Percentiles rank a stretch among this genome's conserved stretches.
phyloP scores from a whole-genome alignment of 2,329 filamentous ascomycete species.

The Colletotrichum cordylinicola region DNA sequence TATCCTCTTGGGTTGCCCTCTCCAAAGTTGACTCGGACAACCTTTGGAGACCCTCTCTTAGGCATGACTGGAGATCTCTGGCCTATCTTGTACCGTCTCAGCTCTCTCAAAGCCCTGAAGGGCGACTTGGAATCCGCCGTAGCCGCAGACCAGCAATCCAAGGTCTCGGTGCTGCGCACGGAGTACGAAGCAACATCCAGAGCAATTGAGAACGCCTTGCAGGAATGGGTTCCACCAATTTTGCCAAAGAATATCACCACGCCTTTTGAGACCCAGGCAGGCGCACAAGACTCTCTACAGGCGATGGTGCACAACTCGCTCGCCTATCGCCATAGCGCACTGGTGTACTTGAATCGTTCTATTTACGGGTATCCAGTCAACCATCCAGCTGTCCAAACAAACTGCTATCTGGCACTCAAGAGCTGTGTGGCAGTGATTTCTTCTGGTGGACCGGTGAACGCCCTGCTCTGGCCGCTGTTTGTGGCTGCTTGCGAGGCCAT shows the following conservation, averaged over 20 bases:
- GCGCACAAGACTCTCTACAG: slow-evolving; percentile 49
- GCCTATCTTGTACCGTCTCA: slow-evolving; percentile 67
- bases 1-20: slow-evolving; percentile 35
- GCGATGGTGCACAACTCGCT: slow-evolving; percentile 63
- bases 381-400: slow-evolving; percentile 57
- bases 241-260: slow-evolving; percentile 39
- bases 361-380: slow-evolving; percentile 52
- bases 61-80: slow-evolving; percentile 67
- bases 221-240: slow-evolving; percentile 60
- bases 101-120: slow-evolving; percentile 58
- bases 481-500: slow-evolving; percentile 66
- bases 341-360: slow-evolving; percentile 62
- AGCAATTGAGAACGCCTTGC: slow-evolving; percentile 59
- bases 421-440: slow-evolving; percentile 60
- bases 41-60: slow-evolving; percentile 62
- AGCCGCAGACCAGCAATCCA: slow-evolving; percentile 29
- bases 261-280: slow-evolving; percentile 17
- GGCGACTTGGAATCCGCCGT: slow-evolving; percentile 54
- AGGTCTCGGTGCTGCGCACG: slow-evolving; percentile 28
- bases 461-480: slow-evolving; percentile 69
- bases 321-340: slow-evolving; percentile 62
- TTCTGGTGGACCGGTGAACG: slow-evolving; percentile 49
- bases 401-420: slow-evolving; percentile 52
- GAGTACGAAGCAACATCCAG: slow-evolving; percentile 56
- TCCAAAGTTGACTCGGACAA: slow-evolving; percentile 49